Base-by-base conservation (phyloP, 148 eudicot genomes). In the Gaultheria prostrata region DNA sequence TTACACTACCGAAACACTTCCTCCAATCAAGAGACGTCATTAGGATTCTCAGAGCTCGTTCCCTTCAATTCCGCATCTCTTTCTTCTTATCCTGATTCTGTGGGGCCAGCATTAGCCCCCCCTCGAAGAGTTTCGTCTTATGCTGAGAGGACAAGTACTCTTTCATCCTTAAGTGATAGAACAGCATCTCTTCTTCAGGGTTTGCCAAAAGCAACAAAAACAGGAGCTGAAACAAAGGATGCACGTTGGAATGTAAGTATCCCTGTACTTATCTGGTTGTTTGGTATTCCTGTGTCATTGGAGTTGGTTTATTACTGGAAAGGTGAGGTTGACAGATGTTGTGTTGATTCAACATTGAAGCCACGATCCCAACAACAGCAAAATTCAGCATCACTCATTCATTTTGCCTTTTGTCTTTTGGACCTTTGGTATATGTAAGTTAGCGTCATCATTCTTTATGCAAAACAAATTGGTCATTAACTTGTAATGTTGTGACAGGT, bases 171-270 rank as follows among this genome's bases (percentile, higher is more conserved):
- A 33, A 85, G 83, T 87, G 99, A 94, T 75, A 93, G 90, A 61
- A 82, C 87, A 77, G 72, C 72, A 30, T 86, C 92, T 26, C 83
- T 87, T 87, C 88, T 92, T 6, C 77, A 85, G 79, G 94, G 92
- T 56, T 96, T 98, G 26, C 99, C 98, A 28, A 96, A 96, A 90
- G 88, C 89, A 81, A 94, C 91, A 91, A 94, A 94, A 84, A 94
- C 93, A 3, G 99, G 96, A 82, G 92, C 89, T 77, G 99, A 97
- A 87, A 92, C 96, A 28, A 89, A 92, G 82, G 99, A 97, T 83
- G 96, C 95, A 77, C 90, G 91, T 82, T 80, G 89, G 85, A 95
- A 93, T 89, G 98, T 96, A 93, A 39, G 95, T 45, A 77, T 53
- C 56, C 13, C 50, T 17, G 71, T 53, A 48, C 26, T 18, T 46